Conservation (phyloP, 441 rosid species). For the Adansonia madagascariensis region DNA sequence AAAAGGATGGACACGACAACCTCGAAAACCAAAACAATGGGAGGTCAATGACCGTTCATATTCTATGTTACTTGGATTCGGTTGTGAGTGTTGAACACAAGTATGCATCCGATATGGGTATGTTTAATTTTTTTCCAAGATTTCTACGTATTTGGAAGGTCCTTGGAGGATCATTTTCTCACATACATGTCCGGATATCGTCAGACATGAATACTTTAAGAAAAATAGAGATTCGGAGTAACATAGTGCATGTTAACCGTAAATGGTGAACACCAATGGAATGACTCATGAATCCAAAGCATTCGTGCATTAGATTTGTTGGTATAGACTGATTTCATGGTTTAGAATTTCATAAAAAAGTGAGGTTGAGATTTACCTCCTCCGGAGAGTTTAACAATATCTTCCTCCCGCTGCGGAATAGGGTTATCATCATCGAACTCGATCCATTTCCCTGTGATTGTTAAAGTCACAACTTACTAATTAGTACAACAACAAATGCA, state of each 20-base stretch:
- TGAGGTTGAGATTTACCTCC: conserved; percentile 56
- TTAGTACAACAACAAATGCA: conserved; percentile 16
- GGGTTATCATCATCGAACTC: conserved; percentile 86
- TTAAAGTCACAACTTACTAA: conserved; percentile 11
- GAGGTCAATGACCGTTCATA: neutral
- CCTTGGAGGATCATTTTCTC: too few species aligned
- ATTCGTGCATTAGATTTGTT: neutral
- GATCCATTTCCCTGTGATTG: conserved; percentile 81
- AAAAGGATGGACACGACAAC: neutral
- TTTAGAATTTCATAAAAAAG: neutral
- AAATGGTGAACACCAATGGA: neutral
- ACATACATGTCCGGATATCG: too few species aligned
- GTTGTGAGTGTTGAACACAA: too few species aligned
- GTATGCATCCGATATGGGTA: too few species aligned
- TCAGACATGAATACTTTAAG: too few species aligned
- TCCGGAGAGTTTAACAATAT: conserved; percentile 85
- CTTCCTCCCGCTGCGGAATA: conserved; percentile 84
- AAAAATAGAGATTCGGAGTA: too few species aligned
- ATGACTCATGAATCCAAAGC: neutral
- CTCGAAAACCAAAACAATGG: neutral
- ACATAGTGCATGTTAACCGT: too few species aligned
- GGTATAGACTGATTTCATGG: conserved; percentile 25
- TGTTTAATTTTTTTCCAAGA: too few species aligned
- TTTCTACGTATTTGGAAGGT: too few species aligned
- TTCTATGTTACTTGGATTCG: too few species aligned